Base-by-base conservation (phyloP, 495 filamentous ascomycete species). In the Umbilicaria muhlenbergii region DNA sequence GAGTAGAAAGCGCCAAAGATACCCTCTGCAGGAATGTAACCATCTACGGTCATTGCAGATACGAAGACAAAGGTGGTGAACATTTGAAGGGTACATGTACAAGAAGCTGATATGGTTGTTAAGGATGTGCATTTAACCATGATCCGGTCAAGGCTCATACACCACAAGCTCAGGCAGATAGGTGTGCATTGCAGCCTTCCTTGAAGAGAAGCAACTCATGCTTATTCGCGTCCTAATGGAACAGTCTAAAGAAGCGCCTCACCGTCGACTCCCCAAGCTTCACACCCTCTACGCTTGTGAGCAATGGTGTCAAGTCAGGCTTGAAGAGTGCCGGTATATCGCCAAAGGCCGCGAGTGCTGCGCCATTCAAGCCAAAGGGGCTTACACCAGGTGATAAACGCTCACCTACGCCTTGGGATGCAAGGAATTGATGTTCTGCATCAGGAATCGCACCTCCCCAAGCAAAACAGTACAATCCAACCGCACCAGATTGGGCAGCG, bases 251-350 rank as follows among this genome's bases (percentile, higher is more conserved):
- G 65, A 86, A 89, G 66, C 67, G 78, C 12, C 76, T 98, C 52
- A 96, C 94, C 59, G 89, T 93, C 52, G 91, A 96, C 50, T 95
- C 91, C 11, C 91, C 92, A 12, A 81, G 89, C 35, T 98, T 98
- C 51, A 94, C 86, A 1, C 92, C 91, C 16, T 71, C 77, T 13
- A 55, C 71, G 39, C 55, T 78, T 13, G 66, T 68, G 32, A 63
- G 65, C 33, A 62, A 64, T 46, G 46, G 69, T 65, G 61, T 71
- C 59, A 62, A 70, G 43, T 55, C 65, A 49, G 55, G 61, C 11
- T 48, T 70, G 7, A 86, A 84, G 54, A 65, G 71, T 8, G 69
- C 73, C 31, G 69, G 72, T 15, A 80, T 96, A 45, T 89, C 88
- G 5, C 86, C 87, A 1, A 86, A 88, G 60, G 79, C 83, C 45